Percentiles rank a stretch among this genome's conserved stretches.
phyloP scores from a whole-genome alignment of 495 filamentous ascomycete species.

The Pseudotulostoma volvatum region DNA sequence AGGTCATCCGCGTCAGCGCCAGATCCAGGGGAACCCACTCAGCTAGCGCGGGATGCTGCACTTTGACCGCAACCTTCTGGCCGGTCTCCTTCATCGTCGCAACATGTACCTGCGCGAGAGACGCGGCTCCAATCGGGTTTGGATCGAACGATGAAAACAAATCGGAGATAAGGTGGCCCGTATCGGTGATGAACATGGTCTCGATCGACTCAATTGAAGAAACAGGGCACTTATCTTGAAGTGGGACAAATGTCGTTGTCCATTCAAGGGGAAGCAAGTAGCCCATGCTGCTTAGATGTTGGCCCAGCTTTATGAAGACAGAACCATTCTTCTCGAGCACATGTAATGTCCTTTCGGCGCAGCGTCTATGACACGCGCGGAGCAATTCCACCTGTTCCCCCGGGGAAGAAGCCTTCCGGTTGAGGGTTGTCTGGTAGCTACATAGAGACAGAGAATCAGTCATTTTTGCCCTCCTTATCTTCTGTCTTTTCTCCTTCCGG shows the following conservation, averaged over 20 bases:
- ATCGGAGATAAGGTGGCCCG: conserved; percentile 59
- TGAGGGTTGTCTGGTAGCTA: conserved; percentile 74
- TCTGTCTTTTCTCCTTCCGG: no score
- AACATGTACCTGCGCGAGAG: conserved; percentile 84
- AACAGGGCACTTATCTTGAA: conserved; percentile 91
- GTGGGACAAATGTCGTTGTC: conserved; percentile 88
- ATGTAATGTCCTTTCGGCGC: conserved; percentile 69
- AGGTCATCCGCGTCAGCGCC: conserved; percentile 72
- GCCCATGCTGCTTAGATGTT: conserved; percentile 92
- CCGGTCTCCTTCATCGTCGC: conserved; percentile 75
- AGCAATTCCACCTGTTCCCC: conserved; percentile 50
- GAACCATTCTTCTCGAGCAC: conserved; percentile 91
- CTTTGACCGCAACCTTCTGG: conserved; percentile 90
- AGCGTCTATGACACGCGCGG: conserved; percentile 78
- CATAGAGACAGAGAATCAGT: conserved; percentile 5
- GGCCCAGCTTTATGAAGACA: conserved; percentile 95
- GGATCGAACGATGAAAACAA: conserved; percentile 71
- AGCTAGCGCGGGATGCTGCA: conserved; percentile 81
- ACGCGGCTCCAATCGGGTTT: conserved; percentile 77
- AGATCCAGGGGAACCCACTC: conserved; percentile 89
- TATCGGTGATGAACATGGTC: conserved; percentile 72
- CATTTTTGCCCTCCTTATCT: no score
- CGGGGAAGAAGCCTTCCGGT: conserved; percentile 38
- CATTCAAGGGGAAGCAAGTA: conserved; percentile 89
- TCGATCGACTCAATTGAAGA: conserved; percentile 81